Evolutionary conservation across 139 green algal genomes (phyloP), one percentile per base, ranked within the genome.

Genomic region (Deuterostichococcus epilithicus): DNA sequence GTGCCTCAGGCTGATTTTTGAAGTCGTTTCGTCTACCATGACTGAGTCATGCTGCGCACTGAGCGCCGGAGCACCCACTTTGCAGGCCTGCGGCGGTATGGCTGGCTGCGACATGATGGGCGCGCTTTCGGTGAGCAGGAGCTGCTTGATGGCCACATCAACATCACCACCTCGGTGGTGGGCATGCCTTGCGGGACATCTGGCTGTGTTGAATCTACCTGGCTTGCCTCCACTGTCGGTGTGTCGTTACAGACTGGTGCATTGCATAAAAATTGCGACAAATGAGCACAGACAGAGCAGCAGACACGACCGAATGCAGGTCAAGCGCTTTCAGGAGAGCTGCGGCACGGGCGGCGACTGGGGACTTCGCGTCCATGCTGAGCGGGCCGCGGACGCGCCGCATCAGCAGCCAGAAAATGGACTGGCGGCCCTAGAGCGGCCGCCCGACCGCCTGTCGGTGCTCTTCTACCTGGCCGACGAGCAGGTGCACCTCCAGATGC

Each of bases 71-170:
- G 28, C 1, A 44, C 32, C n/a, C 58, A 0, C 0, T 22, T 38
- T 78, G 13, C 77, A 86, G 81, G 83, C 5, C 76, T 96, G 72
- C 10, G 33, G 13, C 85, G 77, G 33, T 96, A 91, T 75, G 93
- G 93, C 15, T 97, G 93, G 93, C 68, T 88, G 68, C 70, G 79
- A 20, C 94, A 98, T 78, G 94, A 98, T 79, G 94, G 94, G 22
- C 47, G 80, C 33, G 74, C 28, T 13, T 97, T 88, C 80, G 94
- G 92, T 15, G 74, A 85, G 28, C 94, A 98, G 77, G 58, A 85
- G 38, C 69, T 97, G 0, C 34, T 82, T 5, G 93, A 97, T 66
- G 77, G 69, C 0, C 58, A 82, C 28, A 81, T 88, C 75, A 86
- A 90, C 59, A 85, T 97, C 59, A 89, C 85, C 10, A 84, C 79